Evolutionary conservation across 495 filamentous ascomycete species (phyloP), one percentile per base, ranked within the genome.

Genomic region (Trichoderma virens): DNA sequence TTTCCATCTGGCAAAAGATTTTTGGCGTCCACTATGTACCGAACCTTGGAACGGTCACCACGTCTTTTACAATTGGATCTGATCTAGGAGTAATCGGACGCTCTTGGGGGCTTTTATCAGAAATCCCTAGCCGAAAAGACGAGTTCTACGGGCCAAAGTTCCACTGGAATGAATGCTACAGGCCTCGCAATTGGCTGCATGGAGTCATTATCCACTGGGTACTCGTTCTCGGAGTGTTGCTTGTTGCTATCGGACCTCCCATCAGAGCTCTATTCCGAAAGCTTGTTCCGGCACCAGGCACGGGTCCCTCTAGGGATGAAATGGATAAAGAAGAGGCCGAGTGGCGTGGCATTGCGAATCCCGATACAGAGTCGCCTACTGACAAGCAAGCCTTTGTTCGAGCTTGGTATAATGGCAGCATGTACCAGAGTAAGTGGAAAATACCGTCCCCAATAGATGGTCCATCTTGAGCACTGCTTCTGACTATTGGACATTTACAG

Each of bases 11-110:
- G 35, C 76, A 77, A 60, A 82, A 75, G 30, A 45, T 91, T 3
- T 80, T 88, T 2, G 92, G 92, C 7, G 72, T 89, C 20, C 76
- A 83, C 54, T 73, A 74, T 3, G 73, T 90, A 32, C 86, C 83
- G 5, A 82, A 85, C 39, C 80, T 96, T 16, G 91, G 90, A 1
- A 81, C 85, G 1, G 74, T 91, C 8, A 85, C 88, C 20, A 87
- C 82, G 13, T 88, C 82, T 23, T 70, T 88, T 2, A 80, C 80
- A 16, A 81, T 72, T 16, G 70, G 78, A 4, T 81, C 85, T 0
- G 90, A 97, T 67, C 74, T 81, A 7, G 82, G 85, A 27, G 82
- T 88, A 51, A 87, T 94, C 8, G 83, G 93, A 63, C 86, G 92
- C 62, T 85, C 82, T 43, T 94, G 91, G 86, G 90, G 88, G 4